Conservation (phyloP, 768 basidiomycete species). For the Termitomyces sp. region DNA sequence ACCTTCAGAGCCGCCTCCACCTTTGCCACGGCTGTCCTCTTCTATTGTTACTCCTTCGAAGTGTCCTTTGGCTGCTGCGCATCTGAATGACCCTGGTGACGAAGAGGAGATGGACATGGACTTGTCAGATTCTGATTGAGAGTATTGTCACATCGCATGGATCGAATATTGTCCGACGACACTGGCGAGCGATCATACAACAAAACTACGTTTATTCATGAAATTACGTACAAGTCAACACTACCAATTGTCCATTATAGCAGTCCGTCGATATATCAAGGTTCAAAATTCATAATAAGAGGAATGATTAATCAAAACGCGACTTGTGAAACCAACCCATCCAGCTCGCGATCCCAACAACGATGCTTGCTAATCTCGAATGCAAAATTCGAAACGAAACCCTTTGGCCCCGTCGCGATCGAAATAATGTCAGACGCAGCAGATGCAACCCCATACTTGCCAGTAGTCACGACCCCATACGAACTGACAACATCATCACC, state of each 20-base stretch:
- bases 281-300: neutral
- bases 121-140: constrained; percentile 25
- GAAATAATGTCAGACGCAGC: constrained; percentile 37
- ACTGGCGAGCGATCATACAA: neutral
- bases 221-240: neutral
- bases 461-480: constrained; percentile 62
- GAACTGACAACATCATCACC: constrained; percentile 46
- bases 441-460: constrained; percentile 41
- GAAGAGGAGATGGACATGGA: constrained; percentile 26
- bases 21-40: constrained; percentile 18
- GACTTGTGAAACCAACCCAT: constrained; percentile 49
- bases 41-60: constrained; percentile 3
- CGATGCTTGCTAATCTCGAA: constrained; percentile 65
- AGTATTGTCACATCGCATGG: too few relatives aligned
- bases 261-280: neutral
- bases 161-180: neutral
- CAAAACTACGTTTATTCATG: too few relatives aligned
- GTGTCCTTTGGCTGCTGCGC: neutral
- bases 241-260: neutral
- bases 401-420: constrained; percentile 43
- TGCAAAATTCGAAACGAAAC: constrained; percentile 56
- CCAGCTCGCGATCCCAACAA: constrained; percentile 59
- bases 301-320: constrained; percentile 32
- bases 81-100: neutral
- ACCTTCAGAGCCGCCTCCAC: constrained; percentile 10